Conservation (phyloP, 2,329 filamentous ascomycete genomes). For the Podosphaera fusca region DNA sequence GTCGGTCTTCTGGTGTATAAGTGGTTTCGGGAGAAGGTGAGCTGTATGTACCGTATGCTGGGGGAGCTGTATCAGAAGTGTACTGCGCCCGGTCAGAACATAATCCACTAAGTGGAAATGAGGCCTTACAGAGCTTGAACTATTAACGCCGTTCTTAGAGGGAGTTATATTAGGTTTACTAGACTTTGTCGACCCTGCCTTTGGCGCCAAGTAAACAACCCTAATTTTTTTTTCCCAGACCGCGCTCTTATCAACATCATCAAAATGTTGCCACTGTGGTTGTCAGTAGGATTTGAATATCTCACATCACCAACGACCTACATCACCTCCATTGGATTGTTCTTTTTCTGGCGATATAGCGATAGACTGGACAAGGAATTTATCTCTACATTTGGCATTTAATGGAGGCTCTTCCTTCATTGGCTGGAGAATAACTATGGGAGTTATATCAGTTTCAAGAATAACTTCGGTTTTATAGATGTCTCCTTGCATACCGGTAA, state of each 20-base stretch:
- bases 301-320: background rate
- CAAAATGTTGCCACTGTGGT: constrained; percentile 39
- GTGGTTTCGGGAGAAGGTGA: constrained; percentile 26
- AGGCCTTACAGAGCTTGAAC: constrained; percentile 8
- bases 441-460: constrained; percentile 1
- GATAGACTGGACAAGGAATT: constrained; percentile 90
- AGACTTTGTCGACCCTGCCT: constrained; percentile 17
- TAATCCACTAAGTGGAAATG: background rate
- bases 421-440: constrained; percentile 70
- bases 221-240: constrained; percentile 93
- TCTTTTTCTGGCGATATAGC: constrained; percentile 66
- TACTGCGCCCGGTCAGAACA: background rate
- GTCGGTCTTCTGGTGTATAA: constrained; percentile 14
- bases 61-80: constrained; percentile 17
- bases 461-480: constrained; percentile 3
- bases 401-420: constrained; percentile 85
- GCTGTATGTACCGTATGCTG: constrained; percentile 22
- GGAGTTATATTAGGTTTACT: constrained; percentile 9
- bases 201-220: constrained; percentile 56
- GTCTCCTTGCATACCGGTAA: constrained; percentile 43
- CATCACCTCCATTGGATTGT: constrained; percentile 43
- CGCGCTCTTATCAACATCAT: constrained; percentile 49
- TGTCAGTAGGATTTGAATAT: constrained; percentile 2
- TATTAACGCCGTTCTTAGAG: constrained; percentile 11
- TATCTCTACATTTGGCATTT: constrained; percentile 84